Percentiles rank a stretch among this genome's conserved stretches.
Evolutionary conservation across 768 basidiomycete genomes (phyloP).

Genomic region (Mycena rosella): DNA sequence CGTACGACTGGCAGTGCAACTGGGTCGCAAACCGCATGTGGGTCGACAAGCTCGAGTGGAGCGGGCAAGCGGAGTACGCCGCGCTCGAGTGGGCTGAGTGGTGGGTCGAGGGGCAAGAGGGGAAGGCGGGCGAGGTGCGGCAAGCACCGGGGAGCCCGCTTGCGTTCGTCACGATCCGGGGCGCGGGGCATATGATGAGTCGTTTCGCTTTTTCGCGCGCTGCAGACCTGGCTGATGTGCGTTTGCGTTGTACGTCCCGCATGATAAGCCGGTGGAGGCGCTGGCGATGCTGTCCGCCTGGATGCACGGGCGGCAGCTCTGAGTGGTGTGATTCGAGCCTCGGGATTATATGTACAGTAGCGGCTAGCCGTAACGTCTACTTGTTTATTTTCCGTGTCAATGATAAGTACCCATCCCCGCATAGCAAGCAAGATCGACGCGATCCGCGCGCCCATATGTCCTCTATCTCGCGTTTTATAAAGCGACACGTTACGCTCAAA

Average conservation of each 20-base stretch:
- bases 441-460: too few species aligned
- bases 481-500: too few species aligned
- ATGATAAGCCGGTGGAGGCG: conserved; percentile 76
- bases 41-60: conserved; percentile 83
- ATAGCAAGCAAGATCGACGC: too few species aligned
- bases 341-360: neutral
- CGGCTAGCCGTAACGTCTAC: too few species aligned
- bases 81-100: conserved; percentile 68
- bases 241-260: conserved; percentile 63
- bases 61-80: conserved; percentile 66
- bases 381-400: too few species aligned
- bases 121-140: conserved; percentile 63
- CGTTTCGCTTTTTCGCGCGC: conserved; percentile 18
- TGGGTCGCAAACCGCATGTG: conserved; percentile 84
- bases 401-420: too few species aligned
- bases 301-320: conserved; percentile 59
- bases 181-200: conserved; percentile 72
- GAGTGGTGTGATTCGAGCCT: conserved; percentile 4
- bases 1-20: conserved; percentile 86
- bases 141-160: conserved; percentile 42
- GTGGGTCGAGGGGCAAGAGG: conserved; percentile 56
- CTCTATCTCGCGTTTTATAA: too few species aligned
- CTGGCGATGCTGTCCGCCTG: conserved; percentile 74
- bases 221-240: conserved; percentile 32
- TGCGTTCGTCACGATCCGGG: conserved; percentile 64